Conservation (phyloP, 2,329 filamentous ascomycete species). For the Colletotrichum acutatum region DNA sequence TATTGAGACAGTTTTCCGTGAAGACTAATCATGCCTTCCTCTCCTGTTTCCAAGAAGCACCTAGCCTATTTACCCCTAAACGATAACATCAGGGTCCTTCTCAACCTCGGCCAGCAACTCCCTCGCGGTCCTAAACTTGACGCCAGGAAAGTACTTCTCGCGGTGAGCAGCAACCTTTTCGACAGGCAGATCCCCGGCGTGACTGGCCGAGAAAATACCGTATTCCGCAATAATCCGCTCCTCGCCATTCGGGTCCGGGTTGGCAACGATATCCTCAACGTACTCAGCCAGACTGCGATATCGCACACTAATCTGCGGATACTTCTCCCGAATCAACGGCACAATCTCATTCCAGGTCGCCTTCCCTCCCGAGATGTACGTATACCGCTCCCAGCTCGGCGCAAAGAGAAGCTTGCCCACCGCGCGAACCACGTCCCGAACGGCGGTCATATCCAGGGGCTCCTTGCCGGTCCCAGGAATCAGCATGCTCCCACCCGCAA, state of each 20-base stretch:
- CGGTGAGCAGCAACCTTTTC: conserved; percentile 29
- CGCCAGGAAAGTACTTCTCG: conserved; percentile 16
- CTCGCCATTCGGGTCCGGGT: neutral
- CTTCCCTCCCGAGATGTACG: neutral
- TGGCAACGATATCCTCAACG: conserved; percentile 2
- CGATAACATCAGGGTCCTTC: neutral
- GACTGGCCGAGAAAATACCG: conserved; percentile 24
- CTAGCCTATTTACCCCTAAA: neutral
- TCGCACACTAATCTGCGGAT: neutral
- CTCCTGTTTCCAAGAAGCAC: neutral
- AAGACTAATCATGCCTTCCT: neutral
- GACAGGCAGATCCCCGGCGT: conserved; percentile 17
- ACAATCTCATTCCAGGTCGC: neutral
- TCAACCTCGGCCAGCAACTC: conserved; percentile 13
- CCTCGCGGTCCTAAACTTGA: conserved; percentile 6
- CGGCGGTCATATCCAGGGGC: conserved; percentile 16
- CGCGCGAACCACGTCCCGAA: conserved; percentile 27
- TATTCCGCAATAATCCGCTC: conserved; percentile 24
- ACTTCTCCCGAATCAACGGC: neutral
- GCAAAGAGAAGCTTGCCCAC: conserved; percentile 13
- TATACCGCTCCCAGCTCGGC: neutral
- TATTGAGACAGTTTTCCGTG: neutral
- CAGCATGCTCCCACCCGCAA: neutral
- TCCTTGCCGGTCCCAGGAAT: conserved; percentile 19
- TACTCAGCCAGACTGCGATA: conserved; percentile 16